phyloP scores from a whole-genome alignment of 805 yeast species.

The Wickerhamiella azymoides region DNA sequence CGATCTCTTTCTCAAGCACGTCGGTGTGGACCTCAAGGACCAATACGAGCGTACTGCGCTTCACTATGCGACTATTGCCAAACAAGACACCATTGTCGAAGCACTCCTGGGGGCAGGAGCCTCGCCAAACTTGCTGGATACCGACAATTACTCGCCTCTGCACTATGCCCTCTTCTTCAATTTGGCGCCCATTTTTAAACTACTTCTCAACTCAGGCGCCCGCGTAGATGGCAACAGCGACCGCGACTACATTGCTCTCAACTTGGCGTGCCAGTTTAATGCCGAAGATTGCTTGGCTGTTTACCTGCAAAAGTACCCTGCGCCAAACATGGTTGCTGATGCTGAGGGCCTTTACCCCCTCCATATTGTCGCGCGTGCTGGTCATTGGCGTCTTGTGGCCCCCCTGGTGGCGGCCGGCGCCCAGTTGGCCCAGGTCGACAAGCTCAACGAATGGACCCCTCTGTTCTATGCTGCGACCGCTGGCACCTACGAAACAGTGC shows the following conservation, averaged over 20 bases:
- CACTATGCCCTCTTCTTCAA: constrained; percentile 62
- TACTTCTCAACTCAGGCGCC: constrained; percentile 37
- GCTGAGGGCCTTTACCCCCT: constrained; percentile 79
- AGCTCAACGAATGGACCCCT: constrained; percentile 88
- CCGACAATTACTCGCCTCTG: constrained; percentile 55
- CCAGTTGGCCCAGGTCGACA: constrained; percentile 65
- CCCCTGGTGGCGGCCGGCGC: constrained; percentile 42
- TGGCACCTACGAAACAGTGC: constrained; percentile 61
- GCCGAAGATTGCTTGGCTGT: constrained; percentile 54
- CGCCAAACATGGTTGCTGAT: constrained; percentile 37
- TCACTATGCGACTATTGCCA: constrained; percentile 63
- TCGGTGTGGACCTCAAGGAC: constrained; percentile 23
- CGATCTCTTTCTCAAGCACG: constrained; percentile 21
- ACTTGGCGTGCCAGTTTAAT: constrained; percentile 80
- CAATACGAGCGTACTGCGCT: constrained; percentile 60
- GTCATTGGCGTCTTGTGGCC: constrained; percentile 55
- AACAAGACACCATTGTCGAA: constrained; percentile 33
- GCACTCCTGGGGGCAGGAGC: constrained; percentile 30
- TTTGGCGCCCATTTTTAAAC: constrained; percentile 40
- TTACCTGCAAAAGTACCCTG: constrained; percentile 34
- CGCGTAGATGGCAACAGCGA: constrained; percentile 27
- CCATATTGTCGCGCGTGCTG: constrained; percentile 79
- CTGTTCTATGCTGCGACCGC: constrained; percentile 79
- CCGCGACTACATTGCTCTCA: constrained; percentile 43
- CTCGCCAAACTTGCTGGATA: constrained; percentile 26